These are phyloP conservation scores for Aquilaria yunnanensis DNA, from an alignment of 345 rosid genomes.

Conservation along the genomic window DNA sequence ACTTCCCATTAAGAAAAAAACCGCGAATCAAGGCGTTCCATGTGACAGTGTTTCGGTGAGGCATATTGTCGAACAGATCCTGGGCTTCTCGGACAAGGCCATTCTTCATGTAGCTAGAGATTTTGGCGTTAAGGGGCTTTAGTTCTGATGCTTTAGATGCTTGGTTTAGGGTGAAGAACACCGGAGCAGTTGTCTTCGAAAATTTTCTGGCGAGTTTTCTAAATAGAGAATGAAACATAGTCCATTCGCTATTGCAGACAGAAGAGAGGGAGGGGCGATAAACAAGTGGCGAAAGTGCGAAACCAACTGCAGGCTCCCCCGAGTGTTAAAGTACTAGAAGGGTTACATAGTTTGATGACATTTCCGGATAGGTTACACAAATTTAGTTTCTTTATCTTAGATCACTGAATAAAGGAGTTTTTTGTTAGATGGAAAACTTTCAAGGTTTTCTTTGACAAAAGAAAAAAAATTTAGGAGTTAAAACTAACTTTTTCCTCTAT, in stretches of 20 bases:
- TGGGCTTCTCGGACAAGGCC: conserved; percentile 25
- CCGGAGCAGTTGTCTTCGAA: conserved; percentile 5
- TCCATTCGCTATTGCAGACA: not conserved
- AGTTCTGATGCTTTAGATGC: conserved; percentile 12
- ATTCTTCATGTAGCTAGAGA: conserved; percentile 19
- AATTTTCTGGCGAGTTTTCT: conserved; percentile 10
- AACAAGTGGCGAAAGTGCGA: not conserved
- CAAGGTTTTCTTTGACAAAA: no score
- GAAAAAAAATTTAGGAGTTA: no score
- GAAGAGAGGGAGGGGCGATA: not conserved
- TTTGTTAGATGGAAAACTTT: no score
- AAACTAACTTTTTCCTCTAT: no score
- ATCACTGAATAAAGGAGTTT: no score
- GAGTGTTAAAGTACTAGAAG: no score
- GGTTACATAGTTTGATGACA: no score
- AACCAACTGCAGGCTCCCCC: no score
- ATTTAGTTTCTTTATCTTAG: no score
- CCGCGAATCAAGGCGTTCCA: conserved; percentile 39
- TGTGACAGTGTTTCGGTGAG: conserved; percentile 24
- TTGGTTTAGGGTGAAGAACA: conserved; percentile 9
- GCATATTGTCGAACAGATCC: conserved; percentile 36
- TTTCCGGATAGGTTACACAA: no score
- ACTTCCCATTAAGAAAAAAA: conserved; percentile 28
- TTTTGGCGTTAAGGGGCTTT: conserved; percentile 24
- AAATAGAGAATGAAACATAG: not conserved